phyloP scores from a whole-genome alignment of 805 yeast genomes.

The Maudiozyma pseudohumilis region DNA sequence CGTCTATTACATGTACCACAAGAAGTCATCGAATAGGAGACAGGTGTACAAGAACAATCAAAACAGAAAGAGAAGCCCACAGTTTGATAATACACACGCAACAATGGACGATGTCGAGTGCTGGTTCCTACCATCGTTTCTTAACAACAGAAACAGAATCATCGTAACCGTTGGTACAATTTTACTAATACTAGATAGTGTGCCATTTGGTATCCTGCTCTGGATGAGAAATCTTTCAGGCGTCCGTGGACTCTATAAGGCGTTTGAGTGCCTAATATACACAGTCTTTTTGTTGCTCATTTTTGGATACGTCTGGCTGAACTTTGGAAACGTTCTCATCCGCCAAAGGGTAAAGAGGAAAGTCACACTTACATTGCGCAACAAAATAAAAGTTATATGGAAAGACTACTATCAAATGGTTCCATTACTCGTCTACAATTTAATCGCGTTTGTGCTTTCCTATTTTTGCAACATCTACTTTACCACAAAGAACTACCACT shows the following conservation, averaged over 20 bases:
- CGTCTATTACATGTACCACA: slow-evolving; percentile 21
- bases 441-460: slow-evolving; percentile 11
- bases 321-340: slow-evolving; percentile 19
- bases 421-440: slow-evolving; percentile 20
- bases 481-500: slow-evolving; percentile 3
- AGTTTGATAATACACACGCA: background rate
- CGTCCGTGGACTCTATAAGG: slow-evolving; percentile 4
- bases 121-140: slow-evolving; percentile 12
- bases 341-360: slow-evolving; percentile 11
- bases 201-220: slow-evolving; percentile 8
- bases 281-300: slow-evolving; percentile 12
- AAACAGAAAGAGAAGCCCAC: background rate
- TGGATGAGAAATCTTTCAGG: slow-evolving; percentile 1
- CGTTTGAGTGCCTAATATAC: slow-evolving; percentile 9
- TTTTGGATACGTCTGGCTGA: slow-evolving; percentile 14
- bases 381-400: slow-evolving; percentile 14
- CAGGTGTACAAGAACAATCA: background rate
- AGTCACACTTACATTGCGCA: background rate
- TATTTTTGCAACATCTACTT: slow-evolving; percentile 13
- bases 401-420: slow-evolving; percentile 22
- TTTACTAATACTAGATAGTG: slow-evolving; percentile 9
- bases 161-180: slow-evolving; percentile 11
- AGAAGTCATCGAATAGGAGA: slow-evolving; percentile 5
- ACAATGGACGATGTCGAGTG: background rate
- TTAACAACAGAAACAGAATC: slow-evolving; percentile 14